Evolutionary conservation across 73 alveolate genomes (phyloP), one percentile per base, ranked within the genome.

Genomic region (Paramecium primaurelia): DNA sequence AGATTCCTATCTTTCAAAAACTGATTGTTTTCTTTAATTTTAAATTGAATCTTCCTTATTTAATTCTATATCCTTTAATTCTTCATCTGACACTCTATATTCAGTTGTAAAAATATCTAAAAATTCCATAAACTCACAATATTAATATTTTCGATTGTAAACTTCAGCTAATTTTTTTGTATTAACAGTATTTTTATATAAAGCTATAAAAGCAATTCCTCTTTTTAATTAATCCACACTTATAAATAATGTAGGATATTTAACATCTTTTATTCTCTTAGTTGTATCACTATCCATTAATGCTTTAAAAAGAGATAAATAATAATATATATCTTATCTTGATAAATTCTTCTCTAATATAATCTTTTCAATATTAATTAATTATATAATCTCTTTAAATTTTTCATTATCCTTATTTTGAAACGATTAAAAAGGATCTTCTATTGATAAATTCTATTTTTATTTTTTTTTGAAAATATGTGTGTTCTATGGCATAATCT

Each of bases 121-220:
- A 80, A 80, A 80, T 28, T 80, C 91, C 91, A 80, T 45, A 80
- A 80, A 80, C 6, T 80, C 91, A 45, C 47, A 25, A 44, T 80
- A 80, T 38, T 77, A 6, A 22, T 77, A 77, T 8, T 25, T 20
- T 22, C 71, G 37, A 20, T 38, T 45, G 26, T 77, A 77, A 10
- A 42, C 71, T 40, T 77, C 90, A 38, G 68, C 71, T 38, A 77
- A 42, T 20, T 77, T 77, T 22, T 77, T 77, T 42, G 90, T 77
- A 77, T 77, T 77, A 4, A 77, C 71, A 36, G 18, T 77, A 77
- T 80, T 80, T n/a, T 80, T 80, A 80, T 80, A 44, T 80, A 80
- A 80, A 5, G 91, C 91, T 26, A 80, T 80, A 80, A 44, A 80
- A n/a, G 91, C 58, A 14, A 80, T 20, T 11, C 77, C 91, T 26